Base-by-base conservation (phyloP, 2,329 filamentous ascomycete species). In the Penicillium sp. region DNA sequence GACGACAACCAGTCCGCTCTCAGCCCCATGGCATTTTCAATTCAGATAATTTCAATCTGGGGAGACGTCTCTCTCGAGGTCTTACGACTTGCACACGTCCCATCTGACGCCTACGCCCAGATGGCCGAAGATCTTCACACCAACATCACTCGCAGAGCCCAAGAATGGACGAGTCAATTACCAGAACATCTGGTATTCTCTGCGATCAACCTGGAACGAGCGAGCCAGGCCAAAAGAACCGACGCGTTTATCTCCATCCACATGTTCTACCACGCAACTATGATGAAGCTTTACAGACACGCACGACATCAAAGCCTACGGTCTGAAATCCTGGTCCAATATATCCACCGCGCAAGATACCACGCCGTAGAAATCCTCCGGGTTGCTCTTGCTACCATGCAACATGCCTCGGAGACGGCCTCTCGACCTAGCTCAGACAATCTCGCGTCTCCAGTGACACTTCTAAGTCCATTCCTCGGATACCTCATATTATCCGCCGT, bases 271-370 rank as follows among this genome's bases (percentile, higher is more conserved):
- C 74, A 82, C 55, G 73, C 77, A 31, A 72, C 78, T 0, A 62
- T 78, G 51, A 74, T 84, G 61, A 79, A 79, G 47, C 67, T 85
- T 18, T 80, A 82, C 50, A 74, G 83, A 26, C 75, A 82, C 51
- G 71, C 72, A 9, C 67, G 70, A 7, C 62, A 66, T 41, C 58
- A 61, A 8, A 62, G 60, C 22, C 58, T 76, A 3, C 62, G 65
- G 3, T 47, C 61, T 0, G 64, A 70, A 2, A 54, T 64, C 18
- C 57, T 73, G 9, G 50, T 58, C 2, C 67, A 71, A 15, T 71
- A 76, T 43, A 64, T 76, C 4, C 63, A 67, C 26, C 60, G 66
- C 10, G 72, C 75, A 16, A 65, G 69, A 27, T 66, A 73, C 11
- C 73, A 80, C 45, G 75, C 78, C 0, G 67, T 66, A 10, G 64